phyloP scores from a whole-genome alignment of 2,329 filamentous ascomycete species.

The Neopestalotiopsis rosae region DNA sequence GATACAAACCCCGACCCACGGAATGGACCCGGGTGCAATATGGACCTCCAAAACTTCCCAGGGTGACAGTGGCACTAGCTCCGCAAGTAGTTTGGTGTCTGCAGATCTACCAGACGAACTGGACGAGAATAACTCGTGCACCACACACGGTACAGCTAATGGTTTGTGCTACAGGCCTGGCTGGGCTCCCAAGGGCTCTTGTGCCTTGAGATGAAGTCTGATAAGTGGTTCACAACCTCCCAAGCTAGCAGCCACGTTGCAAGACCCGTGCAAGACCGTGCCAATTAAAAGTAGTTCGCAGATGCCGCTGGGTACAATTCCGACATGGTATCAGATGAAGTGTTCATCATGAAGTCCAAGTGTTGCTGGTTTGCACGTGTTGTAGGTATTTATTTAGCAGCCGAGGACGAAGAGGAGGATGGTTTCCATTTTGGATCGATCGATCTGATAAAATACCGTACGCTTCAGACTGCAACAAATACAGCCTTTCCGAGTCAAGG shows the following conservation, averaged over 20 bases:
- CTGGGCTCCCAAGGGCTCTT: background rate
- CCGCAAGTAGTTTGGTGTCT: background rate
- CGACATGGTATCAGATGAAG: background rate
- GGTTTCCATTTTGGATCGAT: background rate
- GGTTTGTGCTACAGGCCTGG: background rate
- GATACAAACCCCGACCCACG: constrained; percentile 1
- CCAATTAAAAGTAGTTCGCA: background rate
- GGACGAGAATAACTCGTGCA: background rate
- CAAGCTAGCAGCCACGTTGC: constrained; percentile 1
- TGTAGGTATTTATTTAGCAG: background rate
- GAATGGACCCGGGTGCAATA: background rate
- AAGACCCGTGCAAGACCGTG: constrained; percentile 2
- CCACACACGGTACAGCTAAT: background rate
- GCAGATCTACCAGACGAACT: background rate
- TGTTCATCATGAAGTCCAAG: background rate
- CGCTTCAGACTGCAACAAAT: no score
- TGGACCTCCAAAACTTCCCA: background rate
- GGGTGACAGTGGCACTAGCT: background rate
- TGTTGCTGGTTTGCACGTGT: background rate
- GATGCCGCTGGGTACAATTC: background rate
- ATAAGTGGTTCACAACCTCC: background rate
- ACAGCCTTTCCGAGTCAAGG: no score
- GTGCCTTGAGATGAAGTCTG: background rate
- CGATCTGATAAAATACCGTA: background rate
- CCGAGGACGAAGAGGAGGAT: background rate